Conservation (phyloP, 2,329 filamentous ascomycete genomes). For the Teratosphaeria zuluensis region DNA sequence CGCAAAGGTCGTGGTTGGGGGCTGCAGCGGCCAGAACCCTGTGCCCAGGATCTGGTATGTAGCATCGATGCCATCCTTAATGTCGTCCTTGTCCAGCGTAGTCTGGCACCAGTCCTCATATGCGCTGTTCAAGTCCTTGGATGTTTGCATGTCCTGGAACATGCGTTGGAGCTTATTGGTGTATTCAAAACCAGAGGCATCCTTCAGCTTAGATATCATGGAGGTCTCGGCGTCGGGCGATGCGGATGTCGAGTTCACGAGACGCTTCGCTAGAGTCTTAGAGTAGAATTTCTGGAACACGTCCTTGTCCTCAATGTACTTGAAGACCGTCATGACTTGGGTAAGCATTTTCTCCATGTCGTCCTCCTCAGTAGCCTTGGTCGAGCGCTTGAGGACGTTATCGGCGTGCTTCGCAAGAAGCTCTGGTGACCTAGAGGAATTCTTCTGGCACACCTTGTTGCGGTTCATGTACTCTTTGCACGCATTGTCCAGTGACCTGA, state of each 20-base stretch:
- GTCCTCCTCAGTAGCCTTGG: slow-evolving; percentile 83
- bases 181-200: slow-evolving; percentile 97
- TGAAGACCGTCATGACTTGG: slow-evolving; percentile 99
- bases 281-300: slow-evolving; percentile 99
- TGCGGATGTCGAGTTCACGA: slow-evolving; percentile 90
- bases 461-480: slow-evolving; percentile 97
- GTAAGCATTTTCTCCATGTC: slow-evolving; percentile 81
- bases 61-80: slow-evolving; percentile 67
- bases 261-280: slow-evolving; percentile 84
- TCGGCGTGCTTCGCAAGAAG: slow-evolving; percentile 93
- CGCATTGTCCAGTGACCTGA: slow-evolving; percentile 88
- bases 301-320: slow-evolving; percentile 99
- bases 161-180: slow-evolving; percentile 99
- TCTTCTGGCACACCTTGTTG: slow-evolving; percentile 89
- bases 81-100: slow-evolving; percentile 53
- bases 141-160: slow-evolving; percentile 99
- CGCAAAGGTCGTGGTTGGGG: slow-evolving; percentile 79
- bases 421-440: slow-evolving; percentile 89
- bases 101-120: slow-evolving; percentile 71
- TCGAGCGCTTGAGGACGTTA: slow-evolving; percentile 82
- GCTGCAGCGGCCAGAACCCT: slow-evolving; percentile 89
- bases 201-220: slow-evolving; percentile 99
- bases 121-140: slow-evolving; percentile 85
- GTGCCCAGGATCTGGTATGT: slow-evolving; percentile 90
- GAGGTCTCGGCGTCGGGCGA: slow-evolving; percentile 96